A percentile compares a stretch with the other conserved stretches of the same genome.
Conservation (phyloP, 2,329 filamentous ascomycete genomes). For the Colletotrichum sp. region DNA sequence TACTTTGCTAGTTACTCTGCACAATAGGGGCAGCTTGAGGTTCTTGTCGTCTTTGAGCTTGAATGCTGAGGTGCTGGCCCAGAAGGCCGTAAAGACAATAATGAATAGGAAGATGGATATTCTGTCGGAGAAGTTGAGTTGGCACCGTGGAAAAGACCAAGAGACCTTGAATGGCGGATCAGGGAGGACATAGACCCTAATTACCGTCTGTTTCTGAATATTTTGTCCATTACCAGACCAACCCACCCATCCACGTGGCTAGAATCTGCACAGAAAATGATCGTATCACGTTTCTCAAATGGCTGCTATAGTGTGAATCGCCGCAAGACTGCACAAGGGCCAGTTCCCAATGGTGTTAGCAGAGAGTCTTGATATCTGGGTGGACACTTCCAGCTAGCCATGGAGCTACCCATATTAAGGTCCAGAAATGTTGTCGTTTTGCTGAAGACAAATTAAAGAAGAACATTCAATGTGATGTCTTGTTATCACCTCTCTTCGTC, state of each 20-base stretch:
- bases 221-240: not conserved
- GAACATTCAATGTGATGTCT: too few species aligned
- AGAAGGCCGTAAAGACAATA: not conserved
- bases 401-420: too few species aligned
- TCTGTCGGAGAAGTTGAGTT: not conserved
- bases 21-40: not conserved
- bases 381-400: too few species aligned
- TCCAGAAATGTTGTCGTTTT: too few species aligned
- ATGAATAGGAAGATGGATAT: not conserved
- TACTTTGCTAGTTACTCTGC: not conserved
- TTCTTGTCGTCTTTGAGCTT: not conserved
- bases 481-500: too few species aligned
- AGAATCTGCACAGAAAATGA: fast-evolving
- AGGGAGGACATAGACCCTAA: not conserved
- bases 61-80: not conserved
- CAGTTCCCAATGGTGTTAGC: not conserved
- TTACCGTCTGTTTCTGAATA: not conserved
- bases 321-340: not conserved
- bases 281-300: not conserved
- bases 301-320: not conserved
- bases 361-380: too few species aligned
- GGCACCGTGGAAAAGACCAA: not conserved
- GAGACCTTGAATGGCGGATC: not conserved
- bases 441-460: too few species aligned
- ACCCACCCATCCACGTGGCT: fast-evolving